A percentile compares a stretch with the other conserved stretches of the same genome.
Evolutionary conservation across 2,329 filamentous ascomycete species (phyloP).

Genomic region (Drechslera avenae): DNA sequence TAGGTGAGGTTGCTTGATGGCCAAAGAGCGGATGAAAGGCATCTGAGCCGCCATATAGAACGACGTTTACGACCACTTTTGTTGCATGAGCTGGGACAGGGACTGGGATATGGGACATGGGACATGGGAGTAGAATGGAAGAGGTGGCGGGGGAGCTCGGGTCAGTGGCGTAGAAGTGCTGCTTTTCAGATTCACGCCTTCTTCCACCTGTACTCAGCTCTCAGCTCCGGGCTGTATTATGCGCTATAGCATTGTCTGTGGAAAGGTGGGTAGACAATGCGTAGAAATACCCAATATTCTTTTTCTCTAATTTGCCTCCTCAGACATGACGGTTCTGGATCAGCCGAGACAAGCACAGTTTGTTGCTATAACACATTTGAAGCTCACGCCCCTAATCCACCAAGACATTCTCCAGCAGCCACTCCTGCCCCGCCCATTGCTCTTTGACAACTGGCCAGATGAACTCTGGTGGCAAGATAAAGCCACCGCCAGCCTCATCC

Average conservation of each 20-base stretch:
- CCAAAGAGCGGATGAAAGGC: neutral
- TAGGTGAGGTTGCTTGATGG: neutral
- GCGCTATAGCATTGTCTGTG: no score
- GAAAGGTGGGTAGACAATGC: no score
- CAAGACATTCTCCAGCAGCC: constrained; percentile 27
- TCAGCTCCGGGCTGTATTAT: no score
- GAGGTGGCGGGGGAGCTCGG: neutral
- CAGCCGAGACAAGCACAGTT: no score
- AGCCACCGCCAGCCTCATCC: constrained; percentile 54
- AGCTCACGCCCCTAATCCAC: constrained; percentile 4
- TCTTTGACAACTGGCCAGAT: constrained; percentile 54
- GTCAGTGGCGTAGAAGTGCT: neutral
- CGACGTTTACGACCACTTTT: constrained; percentile 3
- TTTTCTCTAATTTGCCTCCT: no score
- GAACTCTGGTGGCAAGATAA: constrained; percentile 54
- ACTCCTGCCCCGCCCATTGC: constrained; percentile 50
- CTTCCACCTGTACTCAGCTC: no score
- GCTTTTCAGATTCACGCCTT: no score
- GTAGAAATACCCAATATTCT: no score
- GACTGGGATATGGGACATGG: neutral
- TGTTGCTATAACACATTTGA: no score
- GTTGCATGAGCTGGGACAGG: neutral
- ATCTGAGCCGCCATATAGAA: constrained; percentile 3
- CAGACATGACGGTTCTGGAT: no score
- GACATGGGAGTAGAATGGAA: neutral